Conservation (phyloP, 2,329 filamentous ascomycete genomes). For the Harringtonia lauricola region DNA sequence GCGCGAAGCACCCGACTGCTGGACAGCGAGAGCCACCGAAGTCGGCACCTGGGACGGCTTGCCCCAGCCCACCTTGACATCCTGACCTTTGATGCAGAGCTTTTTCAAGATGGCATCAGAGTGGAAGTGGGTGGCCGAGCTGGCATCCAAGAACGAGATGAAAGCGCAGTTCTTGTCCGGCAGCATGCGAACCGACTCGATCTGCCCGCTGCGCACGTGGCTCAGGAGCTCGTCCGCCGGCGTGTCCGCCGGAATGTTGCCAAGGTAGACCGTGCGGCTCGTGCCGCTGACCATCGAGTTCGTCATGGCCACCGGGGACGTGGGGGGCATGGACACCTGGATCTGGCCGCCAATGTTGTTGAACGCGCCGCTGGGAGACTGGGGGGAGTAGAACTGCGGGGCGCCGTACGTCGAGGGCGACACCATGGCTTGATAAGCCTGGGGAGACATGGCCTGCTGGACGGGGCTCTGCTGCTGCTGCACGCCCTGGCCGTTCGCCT, state of each 20-base stretch:
- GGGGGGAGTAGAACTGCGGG: constrained; percentile 71
- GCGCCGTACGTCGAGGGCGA: constrained; percentile 76
- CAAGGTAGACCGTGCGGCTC: constrained; percentile 92
- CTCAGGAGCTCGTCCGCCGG: constrained; percentile 92
- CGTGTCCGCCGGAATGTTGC: constrained; percentile 97
- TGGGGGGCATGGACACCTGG: constrained; percentile 53
- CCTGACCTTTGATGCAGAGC: constrained; percentile 94
- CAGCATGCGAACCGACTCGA: constrained; percentile 93
- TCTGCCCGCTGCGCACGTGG: constrained; percentile 93
- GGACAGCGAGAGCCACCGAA: constrained; percentile 91
- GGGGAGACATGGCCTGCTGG: constrained; percentile 68
- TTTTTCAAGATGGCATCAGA: constrained; percentile 99
- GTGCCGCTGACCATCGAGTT: constrained; percentile 80
- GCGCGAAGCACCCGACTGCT: constrained; percentile 91
- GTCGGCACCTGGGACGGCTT: constrained; percentile 97
- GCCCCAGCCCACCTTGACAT: constrained; percentile 99
- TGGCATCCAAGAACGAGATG: constrained; percentile 96
- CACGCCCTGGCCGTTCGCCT: constrained; percentile 31
- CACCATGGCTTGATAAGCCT: constrained; percentile 74
- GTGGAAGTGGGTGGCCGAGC: constrained; percentile 97
- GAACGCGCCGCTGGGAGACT: constrained; percentile 76
- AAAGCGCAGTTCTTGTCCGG: constrained; percentile 99
- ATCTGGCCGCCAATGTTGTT: constrained; percentile 48
- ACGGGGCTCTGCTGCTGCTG: constrained; percentile 56
- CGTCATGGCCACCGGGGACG: constrained; percentile 63